Conservation (phyloP, 371 early-diverging fungal species). For the Basidiobolus heterosporus region DNA sequence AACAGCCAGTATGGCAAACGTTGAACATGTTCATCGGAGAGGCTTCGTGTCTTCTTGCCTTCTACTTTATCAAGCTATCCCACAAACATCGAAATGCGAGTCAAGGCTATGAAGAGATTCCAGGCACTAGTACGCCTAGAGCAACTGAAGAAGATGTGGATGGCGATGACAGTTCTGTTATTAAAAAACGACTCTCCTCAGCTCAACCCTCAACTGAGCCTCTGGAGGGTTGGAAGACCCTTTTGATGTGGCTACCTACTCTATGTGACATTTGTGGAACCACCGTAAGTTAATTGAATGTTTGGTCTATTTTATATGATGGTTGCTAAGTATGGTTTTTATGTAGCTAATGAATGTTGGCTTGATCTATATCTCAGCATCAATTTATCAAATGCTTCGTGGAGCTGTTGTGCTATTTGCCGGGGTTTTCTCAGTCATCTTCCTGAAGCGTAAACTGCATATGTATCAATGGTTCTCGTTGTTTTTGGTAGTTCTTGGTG, state of each 20-base stretch:
- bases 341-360: constrained; percentile 81
- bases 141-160: too few species aligned
- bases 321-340: neutral
- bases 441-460: constrained; percentile 59
- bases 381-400: constrained; percentile 92
- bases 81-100: too few species aligned
- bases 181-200: too few species aligned
- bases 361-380: constrained; percentile 75
- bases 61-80: too few species aligned
- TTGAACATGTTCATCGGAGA: constrained; percentile 93
- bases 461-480: constrained; percentile 69
- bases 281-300: constrained; percentile 31
- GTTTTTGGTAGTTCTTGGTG: constrained; percentile 59
- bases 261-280: constrained; percentile 83
- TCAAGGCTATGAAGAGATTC: too few species aligned
- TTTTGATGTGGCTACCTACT: constrained; percentile 73
- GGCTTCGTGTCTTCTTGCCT: constrained; percentile 45
- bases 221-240: neutral
- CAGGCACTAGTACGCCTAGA: too few species aligned
- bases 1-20: constrained; percentile 95
- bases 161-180: too few species aligned
- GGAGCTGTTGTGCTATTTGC: constrained; percentile 90
- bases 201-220: neutral
- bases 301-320: neutral
- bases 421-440: constrained; percentile 67